Evolutionary conservation across 2,329 filamentous ascomycete species (phyloP), one percentile per base, ranked within the genome.

Genomic region (Trichoderma arundinaceum): DNA sequence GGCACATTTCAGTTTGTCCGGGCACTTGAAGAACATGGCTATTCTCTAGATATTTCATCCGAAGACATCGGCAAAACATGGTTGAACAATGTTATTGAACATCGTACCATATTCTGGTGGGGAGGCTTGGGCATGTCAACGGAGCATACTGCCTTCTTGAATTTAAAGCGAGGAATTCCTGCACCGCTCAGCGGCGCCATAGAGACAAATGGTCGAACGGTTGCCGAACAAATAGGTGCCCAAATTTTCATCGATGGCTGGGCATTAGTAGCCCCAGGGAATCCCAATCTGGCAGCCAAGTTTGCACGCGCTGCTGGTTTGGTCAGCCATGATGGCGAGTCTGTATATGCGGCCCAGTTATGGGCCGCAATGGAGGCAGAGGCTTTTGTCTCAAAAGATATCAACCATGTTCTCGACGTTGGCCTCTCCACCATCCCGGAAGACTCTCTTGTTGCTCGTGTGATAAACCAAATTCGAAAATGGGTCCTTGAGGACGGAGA

Each of bases 341-440:
- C 77, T 0, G 76, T 80, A 0, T 66, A 76, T 58, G 78, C 78
- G 1, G 78, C 77, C 1, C 70, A 70, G 68, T 66, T 79, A 6
- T 79, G 77, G 77, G 77, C 77, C 2, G 77, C 74, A 7, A 78
- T 78, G 76, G 77, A 79, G 63, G 74, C 77, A 1, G 75, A 77
- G 52, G 77, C 77, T 0, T 79, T 78, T 43, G 43, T 72, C 2
- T 73, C 73, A 0, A 70, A 68, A 7, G 74, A 79, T 39, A 69
- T 76, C 5, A 67, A 76, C 17, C 73, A 74, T 38, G 67, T 79
- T 4, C 66, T 78, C 1, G 73, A 77, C 4, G 71, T 68, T 1
- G 76, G 76, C 0, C 69, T 78, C 2, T 7, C 39, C 5, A 71
- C 66, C 33, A 69, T 79, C 1, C 74, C 74, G 0, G 5, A n/a